Percentiles rank a stretch among this genome's conserved stretches.
Evolutionary conservation across 2,329 filamentous ascomycete species (phyloP).

Genomic region (Talaromyces albobiverticillius): DNA sequence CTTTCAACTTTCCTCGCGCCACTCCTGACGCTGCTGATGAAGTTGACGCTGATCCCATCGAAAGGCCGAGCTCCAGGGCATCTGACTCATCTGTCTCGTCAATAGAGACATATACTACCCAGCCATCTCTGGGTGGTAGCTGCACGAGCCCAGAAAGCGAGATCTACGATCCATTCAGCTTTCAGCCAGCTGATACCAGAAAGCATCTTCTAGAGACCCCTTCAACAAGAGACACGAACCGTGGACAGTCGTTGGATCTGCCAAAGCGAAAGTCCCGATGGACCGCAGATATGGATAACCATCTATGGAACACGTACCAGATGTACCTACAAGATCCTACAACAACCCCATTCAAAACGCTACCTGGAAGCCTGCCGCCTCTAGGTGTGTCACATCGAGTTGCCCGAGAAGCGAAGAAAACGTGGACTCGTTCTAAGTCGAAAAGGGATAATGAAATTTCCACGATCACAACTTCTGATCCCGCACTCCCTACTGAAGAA

Average conservation of each 20-base stretch:
- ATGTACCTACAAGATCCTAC: constrained; percentile 64
- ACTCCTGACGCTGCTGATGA: constrained; percentile 30
- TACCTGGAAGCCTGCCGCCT: constrained; percentile 61
- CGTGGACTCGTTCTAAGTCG: constrained; percentile 52
- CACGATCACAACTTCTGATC: not conserved
- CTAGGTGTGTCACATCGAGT: constrained; percentile 64
- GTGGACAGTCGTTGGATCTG: constrained; percentile 23
- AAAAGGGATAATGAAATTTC: constrained; percentile 24
- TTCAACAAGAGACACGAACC: constrained; percentile 29
- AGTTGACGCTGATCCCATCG: constrained; percentile 39
- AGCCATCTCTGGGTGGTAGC: constrained; percentile 57
- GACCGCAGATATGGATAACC: constrained; percentile 63
- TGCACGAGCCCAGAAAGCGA: constrained; percentile 63
- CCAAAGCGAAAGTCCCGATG: constrained; percentile 41
- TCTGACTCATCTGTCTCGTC: constrained; percentile 64
- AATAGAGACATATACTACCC: constrained; percentile 54
- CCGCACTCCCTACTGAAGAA: constrained; percentile 41
- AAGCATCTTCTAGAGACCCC: constrained; percentile 39
- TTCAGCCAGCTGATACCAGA: constrained; percentile 38
- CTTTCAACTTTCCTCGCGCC: constrained; percentile 28
- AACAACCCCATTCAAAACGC: constrained; percentile 65
- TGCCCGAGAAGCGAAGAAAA: constrained; percentile 59
- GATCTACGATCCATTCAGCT: constrained; percentile 52
- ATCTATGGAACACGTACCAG: constrained; percentile 65
- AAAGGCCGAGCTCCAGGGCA: constrained; percentile 55